Evolutionary conservation across 805 yeast genomes (phyloP).

Genomic region (Metschnikowia henanensis): DNA sequence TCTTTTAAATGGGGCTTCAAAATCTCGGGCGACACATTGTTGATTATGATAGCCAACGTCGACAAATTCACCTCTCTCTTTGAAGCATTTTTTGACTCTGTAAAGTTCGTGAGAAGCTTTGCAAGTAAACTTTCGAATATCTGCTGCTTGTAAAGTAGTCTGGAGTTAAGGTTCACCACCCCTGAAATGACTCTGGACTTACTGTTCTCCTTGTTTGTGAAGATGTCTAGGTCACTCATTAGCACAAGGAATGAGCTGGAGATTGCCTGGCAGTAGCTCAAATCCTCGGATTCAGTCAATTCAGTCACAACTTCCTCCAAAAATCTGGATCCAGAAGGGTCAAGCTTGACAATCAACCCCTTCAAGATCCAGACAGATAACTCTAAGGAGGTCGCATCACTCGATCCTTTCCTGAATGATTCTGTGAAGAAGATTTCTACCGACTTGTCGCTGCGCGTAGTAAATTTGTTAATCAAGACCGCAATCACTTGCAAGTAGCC

Average conservation of each 20-base stretch:
- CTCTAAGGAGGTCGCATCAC: slow-evolving; percentile 42
- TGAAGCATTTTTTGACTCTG: slow-evolving; percentile 12
- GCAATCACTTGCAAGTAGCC: slow-evolving; percentile 58
- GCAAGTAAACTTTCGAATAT: slow-evolving; percentile 65
- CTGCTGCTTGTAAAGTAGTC: slow-evolving; percentile 77
- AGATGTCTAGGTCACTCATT: slow-evolving; percentile 64
- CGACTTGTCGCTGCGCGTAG: slow-evolving; percentile 13
- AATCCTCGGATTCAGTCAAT: slow-evolving; percentile 33
- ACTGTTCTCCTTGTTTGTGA: slow-evolving; percentile 43
- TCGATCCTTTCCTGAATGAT: slow-evolving; percentile 4
- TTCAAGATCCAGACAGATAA: slow-evolving; percentile 68
- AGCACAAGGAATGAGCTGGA: slow-evolving; percentile 64
- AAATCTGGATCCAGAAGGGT: slow-evolving; percentile 31
- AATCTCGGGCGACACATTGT: slow-evolving; percentile 61
- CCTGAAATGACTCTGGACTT: slow-evolving; percentile 37
- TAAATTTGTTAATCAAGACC: slow-evolving; percentile 50
- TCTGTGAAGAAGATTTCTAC: slow-evolving; percentile 4
- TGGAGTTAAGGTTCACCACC: slow-evolving; percentile 57
- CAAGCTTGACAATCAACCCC: slow-evolving; percentile 62
- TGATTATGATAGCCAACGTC: slow-evolving; percentile 66
- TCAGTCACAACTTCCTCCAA: slow-evolving; percentile 22
- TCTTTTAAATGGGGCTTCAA: slow-evolving; percentile 61
- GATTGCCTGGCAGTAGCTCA: slow-evolving; percentile 18
- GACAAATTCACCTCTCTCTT: slow-evolving; percentile 55
- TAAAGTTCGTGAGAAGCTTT: slow-evolving; percentile 49